Evolutionary conservation across 2,329 filamentous ascomycete genomes (phyloP).

Genomic region (Apiospora aurea): DNA sequence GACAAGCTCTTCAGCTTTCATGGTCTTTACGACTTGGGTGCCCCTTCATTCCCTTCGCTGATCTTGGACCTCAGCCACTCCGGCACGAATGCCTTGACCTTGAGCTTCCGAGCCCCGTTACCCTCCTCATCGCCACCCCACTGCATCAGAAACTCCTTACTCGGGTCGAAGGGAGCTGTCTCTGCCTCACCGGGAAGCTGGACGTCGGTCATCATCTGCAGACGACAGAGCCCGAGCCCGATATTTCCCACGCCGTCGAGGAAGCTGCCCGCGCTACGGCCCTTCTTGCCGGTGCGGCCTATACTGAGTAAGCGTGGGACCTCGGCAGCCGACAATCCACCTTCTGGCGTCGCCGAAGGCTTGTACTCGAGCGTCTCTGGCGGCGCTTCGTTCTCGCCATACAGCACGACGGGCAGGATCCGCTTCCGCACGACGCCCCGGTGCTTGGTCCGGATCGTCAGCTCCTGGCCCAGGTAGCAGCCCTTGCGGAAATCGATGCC

Average conservation of each 20-base stretch:
- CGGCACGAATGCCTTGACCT: conserved; percentile 84
- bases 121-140: conserved; percentile 39
- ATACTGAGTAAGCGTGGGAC: conserved; percentile 58
- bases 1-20: too few relatives aligned
- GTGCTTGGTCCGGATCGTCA: conserved; percentile 95
- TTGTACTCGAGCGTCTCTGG: conserved; percentile 56
- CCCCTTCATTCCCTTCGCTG: conserved; percentile 28
- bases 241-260: conserved; percentile 82
- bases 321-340: conserved; percentile 40
- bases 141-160: conserved; percentile 66
- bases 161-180: conserved; percentile 65
- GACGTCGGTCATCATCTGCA: conserved; percentile 91
- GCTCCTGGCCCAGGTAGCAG: conserved; percentile 95
- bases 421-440: conserved; percentile 92
- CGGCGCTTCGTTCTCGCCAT: conserved; percentile 54
- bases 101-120: conserved; percentile 47
- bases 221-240: conserved; percentile 83
- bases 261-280: conserved; percentile 82
- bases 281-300: conserved; percentile 58
- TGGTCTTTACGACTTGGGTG: not conserved
- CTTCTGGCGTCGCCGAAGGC: conserved; percentile 37
- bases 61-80: conserved; percentile 68
- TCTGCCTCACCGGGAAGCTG: conserved; percentile 72
- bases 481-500: conserved; percentile 95
- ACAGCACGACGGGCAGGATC: conserved; percentile 81